Conservation (phyloP, 2,329 filamentous ascomycete genomes). For the Apiospora kogelbergensis region DNA sequence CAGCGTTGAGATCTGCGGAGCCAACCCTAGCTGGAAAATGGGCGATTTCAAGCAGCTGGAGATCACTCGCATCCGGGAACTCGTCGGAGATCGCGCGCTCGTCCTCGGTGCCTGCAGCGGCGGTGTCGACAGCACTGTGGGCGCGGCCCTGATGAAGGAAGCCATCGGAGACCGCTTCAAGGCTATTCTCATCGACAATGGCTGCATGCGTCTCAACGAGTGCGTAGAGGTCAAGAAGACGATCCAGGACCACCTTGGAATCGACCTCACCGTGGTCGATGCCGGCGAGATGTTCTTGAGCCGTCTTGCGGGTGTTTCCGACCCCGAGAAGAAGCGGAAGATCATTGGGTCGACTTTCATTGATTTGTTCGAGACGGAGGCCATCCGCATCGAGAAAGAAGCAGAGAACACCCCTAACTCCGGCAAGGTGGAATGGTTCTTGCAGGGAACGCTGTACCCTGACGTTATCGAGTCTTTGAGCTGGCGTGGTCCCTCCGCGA, state of each 20-base stretch:
- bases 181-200: slow-evolving; percentile 83
- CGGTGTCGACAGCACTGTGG: slow-evolving; percentile 88
- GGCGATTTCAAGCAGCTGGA: slow-evolving; percentile 78
- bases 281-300: slow-evolving; percentile 73
- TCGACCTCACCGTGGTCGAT: slow-evolving; percentile 88
- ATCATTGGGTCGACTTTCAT: slow-evolving; percentile 82
- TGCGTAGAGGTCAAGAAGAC: slow-evolving; percentile 79
- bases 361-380: slow-evolving; percentile 80
- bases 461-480: slow-evolving; percentile 46
- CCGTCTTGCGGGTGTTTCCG: slow-evolving; percentile 71
- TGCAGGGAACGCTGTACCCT: slow-evolving; percentile 81
- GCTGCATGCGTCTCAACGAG: slow-evolving; percentile 80
- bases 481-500: slow-evolving; percentile 32
- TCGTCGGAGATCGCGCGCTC: slow-evolving; percentile 80
- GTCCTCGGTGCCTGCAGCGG: slow-evolving; percentile 80
- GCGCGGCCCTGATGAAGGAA: slow-evolving; percentile 64
- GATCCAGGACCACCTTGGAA: slow-evolving; percentile 75
- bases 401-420: slow-evolving; percentile 65
- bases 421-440: slow-evolving; percentile 81
- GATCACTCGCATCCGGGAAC: slow-evolving; percentile 73
- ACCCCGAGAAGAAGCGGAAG: slow-evolving; percentile 86
- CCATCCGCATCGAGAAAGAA: slow-evolving; percentile 65
- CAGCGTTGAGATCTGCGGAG: slow-evolving; percentile 76
- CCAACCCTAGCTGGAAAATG: slow-evolving; percentile 81
- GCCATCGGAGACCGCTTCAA: slow-evolving; percentile 70